These are phyloP conservation scores for Eremochloa ophiuroides DNA, from an alignment of 176 grass and related monocot species.

Conservation along the genomic window DNA sequence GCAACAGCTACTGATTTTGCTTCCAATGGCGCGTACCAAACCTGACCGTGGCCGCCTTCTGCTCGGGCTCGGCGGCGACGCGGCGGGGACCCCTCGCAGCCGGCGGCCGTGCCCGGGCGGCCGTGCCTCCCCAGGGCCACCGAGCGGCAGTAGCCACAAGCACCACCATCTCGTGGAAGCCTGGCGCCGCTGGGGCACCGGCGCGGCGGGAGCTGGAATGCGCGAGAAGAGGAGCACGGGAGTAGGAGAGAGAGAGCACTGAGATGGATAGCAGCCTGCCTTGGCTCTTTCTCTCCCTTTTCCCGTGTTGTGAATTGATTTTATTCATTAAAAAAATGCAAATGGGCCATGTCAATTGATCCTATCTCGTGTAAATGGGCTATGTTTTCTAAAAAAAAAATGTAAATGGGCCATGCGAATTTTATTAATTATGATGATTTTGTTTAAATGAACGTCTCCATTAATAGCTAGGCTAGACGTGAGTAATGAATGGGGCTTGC, in stretches of 20 bases:
- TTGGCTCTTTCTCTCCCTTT: neutral
- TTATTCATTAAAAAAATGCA: too few species aligned
- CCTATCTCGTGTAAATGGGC: too few species aligned
- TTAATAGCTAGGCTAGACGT: too few species aligned
- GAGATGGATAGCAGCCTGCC: neutral
- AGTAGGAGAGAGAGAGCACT: neutral
- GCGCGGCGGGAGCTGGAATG: neutral
- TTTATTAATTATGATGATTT: too few species aligned
- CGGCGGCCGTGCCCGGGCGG: neutral
- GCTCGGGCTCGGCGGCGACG: constrained; percentile 1
- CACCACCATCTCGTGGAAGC: neutral
- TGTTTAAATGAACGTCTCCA: too few species aligned
- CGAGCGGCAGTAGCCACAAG: neutral
- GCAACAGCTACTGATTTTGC: neutral
- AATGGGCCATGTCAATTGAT: too few species aligned
- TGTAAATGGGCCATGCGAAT: too few species aligned
- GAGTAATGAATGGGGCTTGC: too few species aligned
- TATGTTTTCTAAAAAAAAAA: too few species aligned
- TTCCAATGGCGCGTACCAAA: constrained; percentile 14
- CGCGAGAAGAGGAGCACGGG: neutral
- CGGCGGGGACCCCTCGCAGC: neutral
- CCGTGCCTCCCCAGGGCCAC: neutral
- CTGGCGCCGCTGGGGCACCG: neutral
- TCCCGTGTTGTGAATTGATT: too few species aligned
- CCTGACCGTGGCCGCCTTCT: constrained; percentile 16